These are phyloP conservation scores for Bretziella fagacearum DNA, from an alignment of 2,329 filamentous ascomycete genomes.

Conservation along the genomic window DNA sequence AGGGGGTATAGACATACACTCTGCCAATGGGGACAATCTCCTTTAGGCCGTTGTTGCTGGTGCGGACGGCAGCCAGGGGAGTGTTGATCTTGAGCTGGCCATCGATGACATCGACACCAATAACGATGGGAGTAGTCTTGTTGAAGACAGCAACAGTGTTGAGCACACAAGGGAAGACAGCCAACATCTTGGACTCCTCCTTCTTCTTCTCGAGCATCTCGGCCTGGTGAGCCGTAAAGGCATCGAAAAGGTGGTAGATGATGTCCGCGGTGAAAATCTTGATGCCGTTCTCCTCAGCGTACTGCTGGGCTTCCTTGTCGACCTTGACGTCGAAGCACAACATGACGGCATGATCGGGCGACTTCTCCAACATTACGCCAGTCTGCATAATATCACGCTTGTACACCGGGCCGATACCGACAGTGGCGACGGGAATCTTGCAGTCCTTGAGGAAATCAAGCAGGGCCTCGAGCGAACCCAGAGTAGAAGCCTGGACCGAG, in stretches of 20 bases:
- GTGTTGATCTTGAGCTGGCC: slow-evolving; percentile 76
- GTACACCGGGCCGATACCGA: slow-evolving; percentile 92
- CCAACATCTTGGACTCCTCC: slow-evolving; percentile 86
- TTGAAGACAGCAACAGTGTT: slow-evolving; percentile 89
- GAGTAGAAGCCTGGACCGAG: slow-evolving; percentile 89
- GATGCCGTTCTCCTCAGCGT: slow-evolving; percentile 85
- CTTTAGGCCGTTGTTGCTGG: slow-evolving; percentile 64
- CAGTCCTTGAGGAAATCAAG: slow-evolving; percentile 89
- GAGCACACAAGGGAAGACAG: slow-evolving; percentile 92
- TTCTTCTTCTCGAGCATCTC: slow-evolving; percentile 78
- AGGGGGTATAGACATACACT: slow-evolving; percentile 83
- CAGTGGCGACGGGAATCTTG: slow-evolving; percentile 95
- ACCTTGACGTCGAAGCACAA: slow-evolving; percentile 99
- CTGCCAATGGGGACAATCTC: slow-evolving; percentile 73
- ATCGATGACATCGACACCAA: slow-evolving; percentile 91
- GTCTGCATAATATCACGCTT: slow-evolving; percentile 95
- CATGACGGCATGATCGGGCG: slow-evolving; percentile 94
- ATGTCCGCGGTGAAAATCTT: slow-evolving; percentile 98
- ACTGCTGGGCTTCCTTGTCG: slow-evolving; percentile 82
- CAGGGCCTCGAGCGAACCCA: slow-evolving; percentile 88
- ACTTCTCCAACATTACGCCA: slow-evolving; percentile 92
- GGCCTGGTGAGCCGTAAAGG: slow-evolving; percentile 90
- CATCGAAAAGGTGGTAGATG: slow-evolving; percentile 95
- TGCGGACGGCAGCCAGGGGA: slow-evolving; percentile 73
- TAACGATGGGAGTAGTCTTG: slow-evolving; percentile 88